These are phyloP conservation scores for Rhizophagus clarus DNA, from an alignment of 192 early-diverging fungal species.

Conservation along the genomic window DNA sequence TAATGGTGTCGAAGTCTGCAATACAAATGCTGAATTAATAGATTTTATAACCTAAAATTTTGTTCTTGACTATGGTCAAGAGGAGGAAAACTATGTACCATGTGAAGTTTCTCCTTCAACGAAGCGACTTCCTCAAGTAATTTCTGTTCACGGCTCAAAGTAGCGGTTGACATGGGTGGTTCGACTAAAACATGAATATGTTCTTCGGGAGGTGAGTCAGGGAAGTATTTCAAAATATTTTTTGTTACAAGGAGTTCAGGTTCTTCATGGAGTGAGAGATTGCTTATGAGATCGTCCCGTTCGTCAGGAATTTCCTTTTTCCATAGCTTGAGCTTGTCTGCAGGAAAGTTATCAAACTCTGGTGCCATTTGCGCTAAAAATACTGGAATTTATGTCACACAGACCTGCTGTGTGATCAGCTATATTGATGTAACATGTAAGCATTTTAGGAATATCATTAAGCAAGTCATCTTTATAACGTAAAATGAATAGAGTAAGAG, in stretches of 20 bases:
- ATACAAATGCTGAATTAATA: not conserved
- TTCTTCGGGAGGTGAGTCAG: not conserved
- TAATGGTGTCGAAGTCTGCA: constrained; percentile 1
- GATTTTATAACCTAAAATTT: not conserved
- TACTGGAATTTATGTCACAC: no score
- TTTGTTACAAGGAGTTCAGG: not conserved
- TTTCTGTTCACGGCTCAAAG: not conserved
- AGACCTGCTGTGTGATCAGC: no score
- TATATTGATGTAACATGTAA: no score
- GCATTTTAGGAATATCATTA: no score
- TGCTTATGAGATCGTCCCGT: not conserved
- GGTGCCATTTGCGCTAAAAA: no score
- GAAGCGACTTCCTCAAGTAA: not conserved
- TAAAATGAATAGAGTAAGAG: no score
- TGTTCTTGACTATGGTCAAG: not conserved
- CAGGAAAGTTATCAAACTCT: no score
- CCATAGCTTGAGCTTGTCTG: constrained; percentile 22
- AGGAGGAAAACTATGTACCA: not conserved
- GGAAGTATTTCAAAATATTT: not conserved
- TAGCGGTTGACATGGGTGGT: not conserved
- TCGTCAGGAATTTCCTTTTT: constrained; percentile 7
- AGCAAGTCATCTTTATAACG: no score
- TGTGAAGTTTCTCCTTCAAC: not conserved
- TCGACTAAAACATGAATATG: constrained; percentile 27
- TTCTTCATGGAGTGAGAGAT: not conserved